A percentile compares a stretch with the other conserved stretches of the same genome.
These are phyloP conservation scores for Bacterosira constricta DNA, from an alignment of 108 stramenopile genomes.

Conservation along the genomic window DNA sequence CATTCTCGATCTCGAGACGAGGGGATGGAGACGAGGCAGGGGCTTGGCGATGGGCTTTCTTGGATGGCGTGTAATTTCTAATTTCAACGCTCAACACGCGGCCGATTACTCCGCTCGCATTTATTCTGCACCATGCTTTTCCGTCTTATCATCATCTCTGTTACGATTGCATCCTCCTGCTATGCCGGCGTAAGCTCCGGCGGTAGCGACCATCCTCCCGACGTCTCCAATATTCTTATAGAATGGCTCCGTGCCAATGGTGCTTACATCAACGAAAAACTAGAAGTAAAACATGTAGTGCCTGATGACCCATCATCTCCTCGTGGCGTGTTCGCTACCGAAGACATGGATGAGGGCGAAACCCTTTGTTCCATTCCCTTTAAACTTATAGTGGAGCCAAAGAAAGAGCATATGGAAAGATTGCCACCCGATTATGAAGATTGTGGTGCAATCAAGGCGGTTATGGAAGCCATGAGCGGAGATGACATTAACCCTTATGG, in stretches of 20 bases:
- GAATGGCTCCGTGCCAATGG: conserved; percentile 36
- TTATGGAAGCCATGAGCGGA: conserved; percentile 45
- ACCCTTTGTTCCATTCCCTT: conserved; percentile 46
- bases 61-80: no score
- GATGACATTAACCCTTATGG: conserved; percentile 57
- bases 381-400: conserved; percentile 9
- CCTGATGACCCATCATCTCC: conserved; percentile 30
- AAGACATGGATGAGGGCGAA: conserved; percentile 48
- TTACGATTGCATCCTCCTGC: no score
- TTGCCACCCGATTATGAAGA: no score
- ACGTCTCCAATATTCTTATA: background rate
- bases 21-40: no score
- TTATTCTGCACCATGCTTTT: no score
- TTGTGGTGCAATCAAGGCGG: conserved; percentile 43
- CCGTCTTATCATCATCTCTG: no score
- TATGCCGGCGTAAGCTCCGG: no score
- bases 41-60: no score
- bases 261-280: conserved; percentile 34
- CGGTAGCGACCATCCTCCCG: background rate
- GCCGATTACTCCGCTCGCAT: no score
- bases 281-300: conserved; percentile 19
- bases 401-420: no score
- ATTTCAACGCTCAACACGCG: no score
- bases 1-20: no score
- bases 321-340: conserved; percentile 52